Conservation (phyloP, 2,329 filamentous ascomycete species). For the Sporothrix brunneoviolacea region DNA sequence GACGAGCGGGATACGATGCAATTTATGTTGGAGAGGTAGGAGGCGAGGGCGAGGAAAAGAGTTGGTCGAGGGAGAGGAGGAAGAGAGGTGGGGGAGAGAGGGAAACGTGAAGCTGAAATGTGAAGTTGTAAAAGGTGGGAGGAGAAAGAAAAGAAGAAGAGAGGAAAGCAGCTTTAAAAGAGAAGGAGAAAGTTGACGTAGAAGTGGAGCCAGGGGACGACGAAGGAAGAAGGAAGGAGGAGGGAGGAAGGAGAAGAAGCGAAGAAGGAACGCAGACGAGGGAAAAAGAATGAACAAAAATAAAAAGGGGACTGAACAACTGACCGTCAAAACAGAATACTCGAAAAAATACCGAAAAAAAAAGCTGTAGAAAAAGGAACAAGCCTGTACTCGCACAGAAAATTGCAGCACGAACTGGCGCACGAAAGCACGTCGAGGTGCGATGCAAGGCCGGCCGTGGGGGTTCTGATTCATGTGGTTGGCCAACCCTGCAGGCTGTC, state of each 20-base stretch:
- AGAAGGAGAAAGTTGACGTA: neutral
- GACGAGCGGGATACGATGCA: too few relatives aligned
- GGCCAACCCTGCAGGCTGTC: neutral
- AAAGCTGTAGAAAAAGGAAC: neutral
- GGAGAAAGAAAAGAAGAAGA: neutral
- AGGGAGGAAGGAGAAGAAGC: neutral
- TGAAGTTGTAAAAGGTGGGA: neutral
- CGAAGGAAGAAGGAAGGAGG: neutral
- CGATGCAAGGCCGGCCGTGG: slow-evolving; percentile 6
- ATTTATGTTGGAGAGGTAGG: too few relatives aligned
- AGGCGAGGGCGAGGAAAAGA: too few relatives aligned
- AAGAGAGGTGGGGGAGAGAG: too few relatives aligned
- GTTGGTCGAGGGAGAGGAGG: too few relatives aligned
- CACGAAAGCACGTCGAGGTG: neutral
- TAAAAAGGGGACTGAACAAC: neutral
- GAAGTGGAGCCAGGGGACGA: neutral
- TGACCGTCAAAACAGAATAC: neutral
- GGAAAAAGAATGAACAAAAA: neutral
- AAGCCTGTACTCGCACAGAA: too few relatives aligned
- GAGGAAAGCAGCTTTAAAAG: neutral
- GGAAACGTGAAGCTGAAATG: neutral
- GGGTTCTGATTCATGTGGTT: slow-evolving; percentile 4
- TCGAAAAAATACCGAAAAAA: neutral
- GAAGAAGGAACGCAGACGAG: neutral
- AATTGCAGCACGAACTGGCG: neutral